Conservation (phyloP, 345 rosid species). For the Barbarea vulgaris region DNA sequence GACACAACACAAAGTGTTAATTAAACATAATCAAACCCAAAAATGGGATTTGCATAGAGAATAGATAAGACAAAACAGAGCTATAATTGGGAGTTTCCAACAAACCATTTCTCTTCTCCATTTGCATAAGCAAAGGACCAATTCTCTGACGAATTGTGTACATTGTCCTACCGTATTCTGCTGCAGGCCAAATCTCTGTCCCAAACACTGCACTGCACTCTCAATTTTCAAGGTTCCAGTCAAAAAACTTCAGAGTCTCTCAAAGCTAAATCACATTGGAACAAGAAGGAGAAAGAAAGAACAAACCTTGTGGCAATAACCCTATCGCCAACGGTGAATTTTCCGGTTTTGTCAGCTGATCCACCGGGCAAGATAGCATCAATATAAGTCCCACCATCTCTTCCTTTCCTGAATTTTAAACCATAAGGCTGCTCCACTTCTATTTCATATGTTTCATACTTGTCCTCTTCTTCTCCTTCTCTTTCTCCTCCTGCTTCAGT, state of each 20-base stretch:
- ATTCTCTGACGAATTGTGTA: conserved; percentile 91
- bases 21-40: neutral
- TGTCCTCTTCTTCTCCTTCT: conserved; percentile 45
- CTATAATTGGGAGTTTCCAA: neutral
- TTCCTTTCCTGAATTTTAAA: conserved; percentile 77
- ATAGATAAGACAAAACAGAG: conserved; percentile 5
- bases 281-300: neutral
- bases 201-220: conserved; percentile 97
- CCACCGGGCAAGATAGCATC: conserved; percentile 89
- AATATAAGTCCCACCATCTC: conserved; percentile 91
- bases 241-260: neutral
- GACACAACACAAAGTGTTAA: neutral
- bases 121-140: conserved; percentile 87
- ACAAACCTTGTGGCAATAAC: conserved; percentile 92
- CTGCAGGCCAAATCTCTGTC: conserved; percentile 98
- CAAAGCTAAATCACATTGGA: neutral
- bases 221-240: conserved; percentile 29
- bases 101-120: conserved; percentile 85
- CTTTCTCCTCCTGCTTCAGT: conserved; percentile 43
- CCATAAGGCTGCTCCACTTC: conserved; percentile 88
- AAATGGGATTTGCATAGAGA: neutral
- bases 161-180: conserved; percentile 98
- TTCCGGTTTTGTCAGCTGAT: conserved; percentile 72
- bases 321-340: conserved; percentile 84
- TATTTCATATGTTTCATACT: conserved; percentile 79